Base-by-base conservation (phyloP, 1,284 basidiomycete species). In the Fomitopsis schrenkii region DNA sequence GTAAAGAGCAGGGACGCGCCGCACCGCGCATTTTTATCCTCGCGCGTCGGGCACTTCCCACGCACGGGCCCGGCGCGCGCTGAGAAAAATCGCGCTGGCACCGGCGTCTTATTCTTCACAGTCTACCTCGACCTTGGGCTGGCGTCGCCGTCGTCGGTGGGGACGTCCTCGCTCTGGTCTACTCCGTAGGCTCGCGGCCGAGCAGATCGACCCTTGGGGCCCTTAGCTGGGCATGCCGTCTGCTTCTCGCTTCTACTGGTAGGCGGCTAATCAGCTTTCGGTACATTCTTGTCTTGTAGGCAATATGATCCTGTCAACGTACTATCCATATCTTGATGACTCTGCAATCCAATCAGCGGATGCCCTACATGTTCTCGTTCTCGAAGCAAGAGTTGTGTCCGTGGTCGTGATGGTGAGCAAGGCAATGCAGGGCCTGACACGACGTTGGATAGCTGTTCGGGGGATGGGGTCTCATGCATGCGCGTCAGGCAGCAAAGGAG, bases 191-290 rank as follows among this genome's bases (percentile, higher is more conserved):
- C 48, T 50, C 48, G 48, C 33, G 52, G 52, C 38, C 52, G 52
- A 54, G 52, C 52, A 54, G 8, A 54, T 54, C 19, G 52, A 54
- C 52, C 52, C 36, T 40, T 17, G 52, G 52, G 52, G 52, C 36
- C 35, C 35, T 7, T 9, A 38, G 52, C 52, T 54, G 52, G 52
- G 52, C 52, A 54, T 54, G 35, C 35, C 52, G 52, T 38, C 52
- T 54, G 52, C 52, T 36, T 36, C 35, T 33, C 3, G 12, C 12
- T 33, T 38, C 36, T 38, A 54, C 52, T 54, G 35, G 52, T 40
- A 54, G 52, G 35, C 52, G 52, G 35, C 35, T 54, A 54, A 54
- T 54, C 52, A 54, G 52, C 52, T 54, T 38, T 54, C 19, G 52
- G 52, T 35, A 54, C 52, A 54, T 36, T 19, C 12, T 30, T 40